Base-by-base conservation (phyloP, 176 grass and related monocot genomes). In the Aegilops sharonensis region DNA sequence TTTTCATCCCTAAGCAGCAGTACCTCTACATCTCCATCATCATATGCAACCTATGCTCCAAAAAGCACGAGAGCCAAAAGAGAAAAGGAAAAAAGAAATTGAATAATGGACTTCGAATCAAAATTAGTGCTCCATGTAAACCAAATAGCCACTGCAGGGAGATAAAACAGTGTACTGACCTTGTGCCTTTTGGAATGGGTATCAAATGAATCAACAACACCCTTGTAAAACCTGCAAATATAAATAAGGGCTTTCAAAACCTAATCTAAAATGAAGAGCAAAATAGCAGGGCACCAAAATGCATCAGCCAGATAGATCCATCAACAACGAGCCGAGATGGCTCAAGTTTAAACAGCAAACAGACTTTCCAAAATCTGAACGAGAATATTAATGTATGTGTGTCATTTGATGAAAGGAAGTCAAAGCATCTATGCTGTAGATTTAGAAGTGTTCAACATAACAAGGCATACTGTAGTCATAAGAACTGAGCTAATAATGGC, bases 11-110 rank as follows among this genome's bases (percentile, higher is more conserved):
- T 92, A 4, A 98, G 84, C 4, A 88, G 32, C 76, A 98, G 79
- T 83, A 94, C 87, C 71, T 98, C 96, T 54, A 94, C 50, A 79
- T 95, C 96, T 27, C 92, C 96, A 83, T 98, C 96, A 84, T 95
- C 94, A 92, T 98, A 98, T 4, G 90, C 69, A 84, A 98, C 88
- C 96, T 98, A 89, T 4, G 17, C 60, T 79, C 87, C 79, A 71
- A 64, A 81, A 73, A 76, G 17, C n/a, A 43, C 15, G 42, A 73
- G 64, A 75, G 30, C 7, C 29, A 85, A 80, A 15, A 87, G 31
- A 5, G 82, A 39, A 82, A 88, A 20, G 6, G 5, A 31, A 50
- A 73, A 62, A 18, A 84, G 8, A 56, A 62, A 83, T 15, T 67
- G 48, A 40, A 68, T 20, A 48, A 80, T 3, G 0, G 71, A 67